phyloP scores from a whole-genome alignment of 1,284 basidiomycete species.

The Peniophora sp. region DNA sequence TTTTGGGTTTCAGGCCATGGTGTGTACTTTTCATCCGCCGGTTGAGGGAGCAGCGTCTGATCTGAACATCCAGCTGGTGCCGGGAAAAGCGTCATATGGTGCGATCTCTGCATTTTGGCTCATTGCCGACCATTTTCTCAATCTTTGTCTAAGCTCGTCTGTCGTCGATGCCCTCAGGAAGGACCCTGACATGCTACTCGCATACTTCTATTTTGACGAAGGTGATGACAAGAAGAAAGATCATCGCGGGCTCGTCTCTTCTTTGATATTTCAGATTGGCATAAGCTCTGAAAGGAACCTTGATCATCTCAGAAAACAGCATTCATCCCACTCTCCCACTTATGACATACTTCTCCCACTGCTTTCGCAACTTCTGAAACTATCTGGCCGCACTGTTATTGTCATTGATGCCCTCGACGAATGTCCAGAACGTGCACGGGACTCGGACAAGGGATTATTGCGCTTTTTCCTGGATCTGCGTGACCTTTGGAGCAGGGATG shows the following conservation, averaged over 20 bases:
- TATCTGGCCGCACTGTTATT: background rate
- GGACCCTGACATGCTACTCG: background rate
- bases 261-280: background rate
- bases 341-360: background rate
- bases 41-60: background rate
- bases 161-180: background rate
- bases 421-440: background rate
- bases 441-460: background rate
- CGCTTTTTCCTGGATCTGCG: background rate
- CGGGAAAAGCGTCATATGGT: slow-evolving; percentile 1
- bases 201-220: background rate
- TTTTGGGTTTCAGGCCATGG: background rate
- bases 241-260: background rate
- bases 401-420: background rate
- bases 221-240: background rate
- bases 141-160: background rate
- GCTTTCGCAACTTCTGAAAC: background rate
- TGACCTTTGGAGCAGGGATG: background rate
- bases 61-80: background rate
- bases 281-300: background rate
- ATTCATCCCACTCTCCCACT: background rate
- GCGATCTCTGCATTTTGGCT: background rate
- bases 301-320: background rate
- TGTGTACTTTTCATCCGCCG: background rate
- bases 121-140: background rate